Evolutionary conservation across 495 filamentous ascomycete genomes (phyloP).

Genomic region (Penicillium longicatenatum): DNA sequence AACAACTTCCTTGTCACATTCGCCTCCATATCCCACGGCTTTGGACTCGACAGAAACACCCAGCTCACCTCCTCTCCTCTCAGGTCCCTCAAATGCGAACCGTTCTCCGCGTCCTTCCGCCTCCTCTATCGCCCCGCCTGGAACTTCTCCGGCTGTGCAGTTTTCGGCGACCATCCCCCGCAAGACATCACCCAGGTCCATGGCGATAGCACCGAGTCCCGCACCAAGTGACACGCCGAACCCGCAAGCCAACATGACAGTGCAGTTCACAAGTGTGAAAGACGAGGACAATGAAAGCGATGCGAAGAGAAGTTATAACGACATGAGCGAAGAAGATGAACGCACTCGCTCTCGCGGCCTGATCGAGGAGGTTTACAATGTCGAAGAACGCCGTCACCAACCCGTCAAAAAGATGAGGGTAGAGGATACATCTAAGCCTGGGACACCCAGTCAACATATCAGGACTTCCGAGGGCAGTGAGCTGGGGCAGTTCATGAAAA

Average conservation of each 20-base stretch:
- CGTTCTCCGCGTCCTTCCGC: conserved; percentile 14
- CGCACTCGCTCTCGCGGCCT: conserved; percentile 33
- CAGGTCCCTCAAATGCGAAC: conserved; percentile 22
- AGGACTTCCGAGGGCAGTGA: conserved; percentile 51
- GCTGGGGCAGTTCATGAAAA: conserved; percentile 65
- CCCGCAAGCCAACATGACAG: conserved; percentile 21
- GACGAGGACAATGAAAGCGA: conserved; percentile 30
- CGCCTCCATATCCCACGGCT: conserved; percentile 17
- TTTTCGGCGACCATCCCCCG: conserved; percentile 13
- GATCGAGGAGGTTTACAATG: conserved; percentile 72
- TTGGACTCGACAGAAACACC: conserved; percentile 12
- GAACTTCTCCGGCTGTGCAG: conserved; percentile 29
- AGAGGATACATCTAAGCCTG: conserved; percentile 40
- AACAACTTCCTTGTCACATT: conserved; percentile 9
- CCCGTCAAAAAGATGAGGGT: conserved; percentile 69
- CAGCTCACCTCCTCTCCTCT: conserved; percentile 27
- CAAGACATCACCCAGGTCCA: not conserved
- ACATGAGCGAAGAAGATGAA: conserved; percentile 31
- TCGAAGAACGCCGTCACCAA: conserved; percentile 60
- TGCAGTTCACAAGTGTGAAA: conserved; percentile 29
- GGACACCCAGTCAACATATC: conserved; percentile 42
- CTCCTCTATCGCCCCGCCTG: conserved; percentile 29
- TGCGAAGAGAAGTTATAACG: conserved; percentile 30
- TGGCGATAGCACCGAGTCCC: conserved; percentile 12
- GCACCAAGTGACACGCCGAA: conserved; percentile 8